Evolutionary conservation across 495 filamentous ascomycete genomes (phyloP), one percentile per base, ranked within the genome.

Genomic region (Parachaetomium inaequale): DNA sequence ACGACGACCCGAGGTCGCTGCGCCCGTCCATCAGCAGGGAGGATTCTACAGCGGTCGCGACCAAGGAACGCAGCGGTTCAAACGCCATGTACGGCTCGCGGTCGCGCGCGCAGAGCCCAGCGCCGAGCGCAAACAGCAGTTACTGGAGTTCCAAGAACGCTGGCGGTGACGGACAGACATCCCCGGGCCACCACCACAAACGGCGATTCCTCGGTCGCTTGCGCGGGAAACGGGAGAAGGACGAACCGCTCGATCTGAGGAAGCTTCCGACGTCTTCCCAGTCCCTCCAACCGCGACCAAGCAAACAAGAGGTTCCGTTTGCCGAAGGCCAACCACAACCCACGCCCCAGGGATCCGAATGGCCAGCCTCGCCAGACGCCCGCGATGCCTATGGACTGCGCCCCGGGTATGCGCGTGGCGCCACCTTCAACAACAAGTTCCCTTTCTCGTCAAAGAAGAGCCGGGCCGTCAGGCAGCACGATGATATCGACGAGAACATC

Each of bases 81-180:
- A 78, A 79, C 40, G 58, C 68, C 17, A 74, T 70, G 63, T 66
- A 63, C 32, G 67, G 70, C 59, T 60, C 77, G 38, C 68, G 75
- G 54, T 81, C 81, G 17, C 85, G 91, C 31, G 85, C 87, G 4
- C 84, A 86, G 29, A 96, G 89, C 69, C 90, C 91, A 14, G 89
- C 89, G 2, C 87, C 87, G 21, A 94, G 87, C 69, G 77, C 80
- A 14, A 83, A 81, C 62, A 88, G 88, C 63, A 74, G 75, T 65
- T 61, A 77, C 68, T 55, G 71, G 72, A 55, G 81, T 77, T 76
- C 76, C 60, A 78, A 81, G 63, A 72, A 71, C 21, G 21, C 32
- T n/a, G 74, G 76, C 26, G 64, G 69, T 25, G 79, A 83, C 46
- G 82, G 81, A 25, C 84, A 87, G 63, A 78, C 78, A 43, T 92